These are phyloP conservation scores for Sarcodon sp. DNA, from an alignment of 768 basidiomycete genomes.

Conservation along the genomic window DNA sequence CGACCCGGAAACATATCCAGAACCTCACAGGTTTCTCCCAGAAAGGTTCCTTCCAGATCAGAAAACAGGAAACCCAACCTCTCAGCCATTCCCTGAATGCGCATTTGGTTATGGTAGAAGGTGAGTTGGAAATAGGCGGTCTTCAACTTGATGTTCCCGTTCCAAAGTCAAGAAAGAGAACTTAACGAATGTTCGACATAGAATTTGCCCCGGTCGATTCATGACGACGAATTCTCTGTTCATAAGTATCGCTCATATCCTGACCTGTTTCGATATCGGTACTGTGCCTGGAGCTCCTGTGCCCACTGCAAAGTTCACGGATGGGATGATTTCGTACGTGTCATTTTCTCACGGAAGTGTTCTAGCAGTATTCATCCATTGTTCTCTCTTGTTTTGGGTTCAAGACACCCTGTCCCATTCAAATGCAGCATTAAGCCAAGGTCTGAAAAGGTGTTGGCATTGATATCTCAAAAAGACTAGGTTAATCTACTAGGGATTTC, in stretches of 20 bases:
- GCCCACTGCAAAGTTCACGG: background rate
- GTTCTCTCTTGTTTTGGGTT: background rate
- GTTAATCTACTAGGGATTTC: too few relatives aligned
- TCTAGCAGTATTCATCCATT: too few relatives aligned
- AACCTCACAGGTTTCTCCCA: conserved; percentile 28
- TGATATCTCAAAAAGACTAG: conserved; percentile 4
- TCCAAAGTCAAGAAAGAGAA: too few relatives aligned
- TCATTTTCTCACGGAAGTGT: background rate
- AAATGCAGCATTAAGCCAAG: conserved; percentile 15
- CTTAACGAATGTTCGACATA: background rate
- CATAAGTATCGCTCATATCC: background rate
- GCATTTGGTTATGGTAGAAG: background rate
- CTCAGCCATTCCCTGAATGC: background rate
- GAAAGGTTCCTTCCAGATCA: conserved; percentile 20
- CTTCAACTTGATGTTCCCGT: too few relatives aligned
- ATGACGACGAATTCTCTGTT: conserved; percentile 6
- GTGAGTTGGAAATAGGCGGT: too few relatives aligned
- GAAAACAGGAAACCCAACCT: background rate
- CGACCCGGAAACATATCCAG: conserved; percentile 21
- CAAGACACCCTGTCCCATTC: conserved; percentile 17
- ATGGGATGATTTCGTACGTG: background rate
- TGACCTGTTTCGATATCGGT: conserved; percentile 9
- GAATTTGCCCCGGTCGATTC: conserved; percentile 17
- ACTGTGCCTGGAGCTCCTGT: background rate
- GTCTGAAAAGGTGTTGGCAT: conserved; percentile 7